These are phyloP conservation scores for Tylopilus intermedius DNA, from an alignment of 768 basidiomycete genomes.

Conservation along the genomic window DNA sequence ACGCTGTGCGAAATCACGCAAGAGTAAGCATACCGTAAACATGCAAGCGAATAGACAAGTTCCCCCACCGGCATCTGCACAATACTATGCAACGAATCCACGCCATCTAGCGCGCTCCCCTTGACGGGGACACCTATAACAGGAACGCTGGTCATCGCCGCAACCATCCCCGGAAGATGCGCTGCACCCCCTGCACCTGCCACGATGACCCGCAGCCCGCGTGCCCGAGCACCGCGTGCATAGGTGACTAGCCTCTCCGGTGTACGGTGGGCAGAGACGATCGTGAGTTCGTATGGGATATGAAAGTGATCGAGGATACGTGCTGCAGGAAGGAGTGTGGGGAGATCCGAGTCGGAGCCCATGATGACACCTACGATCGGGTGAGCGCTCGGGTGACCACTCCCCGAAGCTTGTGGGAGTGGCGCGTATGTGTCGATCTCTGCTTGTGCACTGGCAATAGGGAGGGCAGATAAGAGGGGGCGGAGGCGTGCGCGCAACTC, in stretches of 20 bases:
- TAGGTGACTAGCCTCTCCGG: conserved; percentile 82
- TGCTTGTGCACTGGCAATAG: conserved; percentile 31
- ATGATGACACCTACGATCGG: conserved; percentile 94
- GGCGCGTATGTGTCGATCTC: conserved; percentile 57
- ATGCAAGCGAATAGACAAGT: neutral
- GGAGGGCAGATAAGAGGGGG: conserved; percentile 64
- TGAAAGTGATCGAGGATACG: conserved; percentile 75
- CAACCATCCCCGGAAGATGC: conserved; percentile 98
- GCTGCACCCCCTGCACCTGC: conserved; percentile 99
- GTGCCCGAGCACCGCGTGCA: conserved; percentile 62
- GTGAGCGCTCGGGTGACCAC: conserved; percentile 54
- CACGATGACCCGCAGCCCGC: conserved; percentile 73
- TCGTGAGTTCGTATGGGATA: conserved; percentile 88
- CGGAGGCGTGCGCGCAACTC: conserved; percentile 65
- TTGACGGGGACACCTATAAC: conserved; percentile 97
- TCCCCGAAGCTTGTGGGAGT: conserved; percentile 35
- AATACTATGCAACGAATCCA: conserved; percentile 95
- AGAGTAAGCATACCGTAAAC: neutral
- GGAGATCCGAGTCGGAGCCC: conserved; percentile 98
- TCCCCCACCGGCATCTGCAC: conserved; percentile 95
- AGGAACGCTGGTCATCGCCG: conserved; percentile 86
- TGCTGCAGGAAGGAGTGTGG: conserved; percentile 86
- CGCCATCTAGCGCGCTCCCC: conserved; percentile 87
- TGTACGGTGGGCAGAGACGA: conserved; percentile 95
- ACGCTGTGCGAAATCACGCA: conserved; percentile 46